A percentile compares a stretch with the other conserved stretches of the same genome.
Conservation (phyloP, 306 rosid species). For the Sindora glabra region DNA sequence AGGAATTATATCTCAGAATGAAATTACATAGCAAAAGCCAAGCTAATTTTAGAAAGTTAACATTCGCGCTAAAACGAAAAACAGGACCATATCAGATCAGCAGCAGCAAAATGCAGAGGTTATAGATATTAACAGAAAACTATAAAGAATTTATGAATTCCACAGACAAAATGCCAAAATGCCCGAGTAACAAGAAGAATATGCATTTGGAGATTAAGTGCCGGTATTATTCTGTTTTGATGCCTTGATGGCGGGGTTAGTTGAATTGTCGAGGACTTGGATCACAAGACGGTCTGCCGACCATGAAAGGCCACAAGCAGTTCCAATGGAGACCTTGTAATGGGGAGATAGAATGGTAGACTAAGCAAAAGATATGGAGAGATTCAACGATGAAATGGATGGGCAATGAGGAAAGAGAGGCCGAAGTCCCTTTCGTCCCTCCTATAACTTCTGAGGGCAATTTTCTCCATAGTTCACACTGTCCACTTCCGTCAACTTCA, state of each 20-base stretch:
- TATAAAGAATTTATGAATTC: no score
- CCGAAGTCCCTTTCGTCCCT: no score
- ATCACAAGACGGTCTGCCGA: conserved; percentile 94
- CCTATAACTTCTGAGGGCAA: no score
- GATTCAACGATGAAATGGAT: no score
- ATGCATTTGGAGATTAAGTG: not conserved
- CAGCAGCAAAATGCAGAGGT: not conserved
- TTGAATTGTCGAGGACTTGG: conserved; percentile 94
- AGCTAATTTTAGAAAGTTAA: not conserved
- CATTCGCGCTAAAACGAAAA: not conserved
- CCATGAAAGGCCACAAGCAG: conserved; percentile 97
- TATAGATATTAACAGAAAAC: no score
- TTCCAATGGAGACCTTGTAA: conserved; percentile 95
- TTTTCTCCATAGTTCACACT: no score
- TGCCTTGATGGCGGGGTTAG: conserved; percentile 86
- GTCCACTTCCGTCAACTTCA: no score
- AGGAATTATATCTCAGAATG: not conserved
- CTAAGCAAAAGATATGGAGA: no score
- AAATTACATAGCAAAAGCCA: not conserved
- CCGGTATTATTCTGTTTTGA: not conserved
- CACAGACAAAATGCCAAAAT: not conserved
- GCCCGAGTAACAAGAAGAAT: not conserved
- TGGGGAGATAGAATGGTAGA: no score
- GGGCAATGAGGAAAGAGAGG: no score
- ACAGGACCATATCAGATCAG: not conserved